phyloP scores from a whole-genome alignment of 371 early-diverging fungal genomes.

The Sporodiniella umbellata region DNA sequence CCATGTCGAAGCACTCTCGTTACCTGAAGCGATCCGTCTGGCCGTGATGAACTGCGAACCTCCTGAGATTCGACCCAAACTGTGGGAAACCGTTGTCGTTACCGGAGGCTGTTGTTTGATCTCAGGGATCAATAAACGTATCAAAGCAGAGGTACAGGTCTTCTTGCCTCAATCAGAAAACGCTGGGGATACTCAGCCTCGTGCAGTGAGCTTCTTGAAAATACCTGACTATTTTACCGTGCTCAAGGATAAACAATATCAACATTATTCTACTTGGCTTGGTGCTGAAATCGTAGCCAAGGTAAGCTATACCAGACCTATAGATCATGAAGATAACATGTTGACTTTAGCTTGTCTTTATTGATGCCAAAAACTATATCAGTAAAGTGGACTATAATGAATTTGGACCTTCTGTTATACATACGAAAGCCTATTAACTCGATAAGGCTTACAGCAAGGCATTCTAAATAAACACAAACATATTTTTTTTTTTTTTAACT shows the following conservation, averaged over 20 bases:
- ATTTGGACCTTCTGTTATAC: constrained; percentile 68
- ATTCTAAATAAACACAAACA: too few relatives aligned
- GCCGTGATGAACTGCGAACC: constrained; percentile 69
- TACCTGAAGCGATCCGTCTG: constrained; percentile 65
- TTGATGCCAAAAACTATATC: constrained; percentile 66
- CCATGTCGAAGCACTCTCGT: constrained; percentile 33
- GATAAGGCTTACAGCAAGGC: too few relatives aligned
- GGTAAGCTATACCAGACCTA: constrained; percentile 42
- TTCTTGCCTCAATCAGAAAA: constrained; percentile 70
- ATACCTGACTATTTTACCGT: constrained; percentile 78
- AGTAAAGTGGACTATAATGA: constrained; percentile 85
- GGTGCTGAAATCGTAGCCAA: constrained; percentile 80
- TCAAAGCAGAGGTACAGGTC: constrained; percentile 56
- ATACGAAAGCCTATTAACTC: constrained; percentile 59
- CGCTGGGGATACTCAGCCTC: constrained; percentile 73
- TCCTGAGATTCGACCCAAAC: constrained; percentile 66
- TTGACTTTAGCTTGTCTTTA: constrained; percentile 57
- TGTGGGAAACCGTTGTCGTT: constrained; percentile 81
- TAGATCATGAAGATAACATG: neutral
- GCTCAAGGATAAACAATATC: constrained; percentile 63
- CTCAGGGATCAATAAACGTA: constrained; percentile 37
- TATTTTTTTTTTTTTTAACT: too few relatives aligned
- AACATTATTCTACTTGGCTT: constrained; percentile 59
- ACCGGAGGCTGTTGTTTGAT: constrained; percentile 63
- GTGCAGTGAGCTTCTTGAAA: constrained; percentile 65